A percentile compares a stretch with the other conserved stretches of the same genome.
Conservation (phyloP, 371 early-diverging fungal genomes). For the Mycotypha africana region DNA sequence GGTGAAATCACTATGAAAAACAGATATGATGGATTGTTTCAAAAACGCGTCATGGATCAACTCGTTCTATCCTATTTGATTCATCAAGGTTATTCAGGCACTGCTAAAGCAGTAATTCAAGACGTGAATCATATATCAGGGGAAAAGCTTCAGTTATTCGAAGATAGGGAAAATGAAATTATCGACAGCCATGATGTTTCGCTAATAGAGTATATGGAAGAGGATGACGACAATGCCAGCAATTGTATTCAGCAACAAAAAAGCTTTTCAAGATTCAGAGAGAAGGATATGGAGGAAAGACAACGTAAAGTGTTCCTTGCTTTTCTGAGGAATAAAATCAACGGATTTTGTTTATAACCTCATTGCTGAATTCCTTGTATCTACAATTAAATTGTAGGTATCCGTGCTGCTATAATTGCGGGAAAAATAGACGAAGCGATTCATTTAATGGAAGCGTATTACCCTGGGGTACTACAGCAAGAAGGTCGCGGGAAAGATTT, state of each 20-base stretch:
- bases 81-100: slow-evolving; percentile 71
- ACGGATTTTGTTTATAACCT: not conserved
- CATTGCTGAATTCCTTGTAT: too few species aligned
- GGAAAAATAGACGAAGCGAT: slow-evolving; percentile 78
- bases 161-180: too few species aligned
- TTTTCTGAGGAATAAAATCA: too few species aligned
- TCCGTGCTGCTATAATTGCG: slow-evolving; percentile 54
- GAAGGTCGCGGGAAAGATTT: slow-evolving; percentile 42
- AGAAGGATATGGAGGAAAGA: slow-evolving; percentile 27
- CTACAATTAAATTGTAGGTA: slow-evolving; percentile 32
- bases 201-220: too few species aligned
- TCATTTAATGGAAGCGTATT: slow-evolving; percentile 49
- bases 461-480: slow-evolving; percentile 54
- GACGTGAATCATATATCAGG: slow-evolving; percentile 9
- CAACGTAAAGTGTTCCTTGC: slow-evolving; percentile 24
- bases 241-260: too few species aligned
- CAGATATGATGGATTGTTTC: not conserved
- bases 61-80: slow-evolving; percentile 73
- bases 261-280: slow-evolving; percentile 11
- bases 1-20: slow-evolving; percentile 1
- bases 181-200: too few species aligned
- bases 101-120: slow-evolving; percentile 57
- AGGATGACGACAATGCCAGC: too few species aligned
- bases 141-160: slow-evolving; percentile 3
- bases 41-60: slow-evolving; percentile 33